Percentiles rank a stretch among this genome's conserved stretches.
These are phyloP conservation scores for Ceratobasidium sp. DNA, from an alignment of 1,284 basidiomycete genomes.

Conservation along the genomic window DNA sequence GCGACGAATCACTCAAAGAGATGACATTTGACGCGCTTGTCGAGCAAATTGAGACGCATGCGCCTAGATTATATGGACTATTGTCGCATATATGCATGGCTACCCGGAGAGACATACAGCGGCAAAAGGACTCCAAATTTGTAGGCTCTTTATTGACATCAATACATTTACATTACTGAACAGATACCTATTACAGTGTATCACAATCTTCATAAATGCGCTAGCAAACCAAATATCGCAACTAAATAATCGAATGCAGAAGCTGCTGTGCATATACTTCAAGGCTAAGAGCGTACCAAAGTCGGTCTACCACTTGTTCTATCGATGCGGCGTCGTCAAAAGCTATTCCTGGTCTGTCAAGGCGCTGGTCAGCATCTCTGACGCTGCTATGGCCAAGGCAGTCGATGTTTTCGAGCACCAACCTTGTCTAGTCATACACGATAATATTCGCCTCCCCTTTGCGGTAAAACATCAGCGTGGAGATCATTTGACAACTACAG, in stretches of 20 bases:
- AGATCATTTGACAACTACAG: not conserved
- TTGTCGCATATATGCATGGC: not conserved
- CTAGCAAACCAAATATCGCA: not conserved
- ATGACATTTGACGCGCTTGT: not conserved
- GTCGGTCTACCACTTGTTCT: conserved; percentile 1
- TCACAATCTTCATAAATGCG: conserved; percentile 3
- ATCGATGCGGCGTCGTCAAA: not conserved
- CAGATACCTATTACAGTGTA: not conserved
- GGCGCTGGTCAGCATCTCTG: not conserved
- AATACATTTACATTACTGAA: too few relatives aligned
- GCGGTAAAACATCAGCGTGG: not conserved
- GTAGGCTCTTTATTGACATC: not conserved
- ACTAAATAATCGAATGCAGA: not conserved
- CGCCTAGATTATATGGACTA: not conserved
- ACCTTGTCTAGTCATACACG: not conserved
- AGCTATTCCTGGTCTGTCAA: conserved; percentile 8
- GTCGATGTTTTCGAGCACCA: not conserved
- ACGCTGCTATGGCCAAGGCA: not conserved
- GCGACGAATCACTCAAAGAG: not conserved
- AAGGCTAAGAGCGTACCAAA: not conserved
- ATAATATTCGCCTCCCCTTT: conserved; percentile 14
- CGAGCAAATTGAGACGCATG: not conserved
- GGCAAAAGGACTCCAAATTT: not conserved
- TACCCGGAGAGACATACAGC: not conserved
- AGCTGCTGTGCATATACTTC: conserved; percentile 5